Evolutionary conservation across 306 rosid species (phyloP), one percentile per base, ranked within the genome.

Genomic region (Cucumis cinereus): DNA sequence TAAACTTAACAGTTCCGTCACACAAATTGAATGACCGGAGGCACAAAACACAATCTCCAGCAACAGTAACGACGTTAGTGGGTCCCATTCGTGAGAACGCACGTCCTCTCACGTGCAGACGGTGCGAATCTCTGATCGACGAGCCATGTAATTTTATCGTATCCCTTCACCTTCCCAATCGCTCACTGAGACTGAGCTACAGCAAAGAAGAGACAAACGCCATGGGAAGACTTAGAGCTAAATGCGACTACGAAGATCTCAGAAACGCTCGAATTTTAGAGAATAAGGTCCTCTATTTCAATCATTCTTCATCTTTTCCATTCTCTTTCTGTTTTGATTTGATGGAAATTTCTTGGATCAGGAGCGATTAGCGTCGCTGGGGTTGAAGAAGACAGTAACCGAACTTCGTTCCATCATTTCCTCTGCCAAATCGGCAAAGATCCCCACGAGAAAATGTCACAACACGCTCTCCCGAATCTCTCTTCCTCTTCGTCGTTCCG

Each of bases 221-320:
- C 60, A 87, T 84, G 90, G 90, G 79, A 74, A 86, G 62, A 56
- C 74, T 63, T 5, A 75, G 60, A 64, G 70, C 80, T 8, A 84
- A 73, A 36, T 24, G 57, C 23, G 84, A 85, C 30, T 88, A 90
- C 30, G 96, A 87, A 72, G 75, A 79, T 80, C 64, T 83, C 58
- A 80, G 96, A 87, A 84, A 81, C 10, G 88, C 87, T 54, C 91
- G 93, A 52, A 68, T 91, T 62, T 74, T 81, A 72, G 83, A 91
- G 82, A 91, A 91, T 74, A 80, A 90, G 91, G 95, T 87, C 23
- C 23, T 45, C 56, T 26, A 30, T 68, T 43, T 50, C 13, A 9
- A 59, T 36, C 66, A 12, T 13, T 12, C 20, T 19, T 0, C 41
- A 16, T 71, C 75, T 70, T 38, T 22, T 15, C 13, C 28, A 15